phyloP scores from a whole-genome alignment of 2,329 filamentous ascomycete species.

The Penicillium sp. region DNA sequence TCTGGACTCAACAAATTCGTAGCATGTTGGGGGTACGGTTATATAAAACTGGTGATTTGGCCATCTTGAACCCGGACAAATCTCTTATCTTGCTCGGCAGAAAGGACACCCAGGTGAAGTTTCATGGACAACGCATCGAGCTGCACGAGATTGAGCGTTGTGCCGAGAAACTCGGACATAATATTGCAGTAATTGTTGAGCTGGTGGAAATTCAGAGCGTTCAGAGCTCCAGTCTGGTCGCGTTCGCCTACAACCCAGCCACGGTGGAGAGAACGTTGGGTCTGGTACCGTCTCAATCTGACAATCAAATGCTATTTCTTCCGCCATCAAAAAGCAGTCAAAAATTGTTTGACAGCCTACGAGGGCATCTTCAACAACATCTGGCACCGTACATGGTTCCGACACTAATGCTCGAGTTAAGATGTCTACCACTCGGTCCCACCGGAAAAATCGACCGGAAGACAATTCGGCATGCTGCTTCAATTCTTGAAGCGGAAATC shows the following conservation, averaged over 20 bases:
- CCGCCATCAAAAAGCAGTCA: not conserved
- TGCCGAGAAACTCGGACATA: not conserved
- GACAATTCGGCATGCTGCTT: not conserved
- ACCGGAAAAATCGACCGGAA: not conserved
- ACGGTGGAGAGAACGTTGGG: not conserved
- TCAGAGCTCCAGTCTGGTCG: not conserved
- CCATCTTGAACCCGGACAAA: not conserved
- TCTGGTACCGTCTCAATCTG: not conserved
- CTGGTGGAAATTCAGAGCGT: not conserved
- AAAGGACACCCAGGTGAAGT: slow-evolving; percentile 1
- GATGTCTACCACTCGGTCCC: not conserved
- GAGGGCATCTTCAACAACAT: not conserved
- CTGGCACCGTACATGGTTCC: not conserved
- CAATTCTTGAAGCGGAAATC: not conserved
- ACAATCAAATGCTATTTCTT: not conserved
- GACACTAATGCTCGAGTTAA: not conserved
- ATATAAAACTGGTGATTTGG: slow-evolving; percentile 3
- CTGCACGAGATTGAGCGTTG: slow-evolving; percentile 1
- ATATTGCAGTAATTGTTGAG: not conserved
- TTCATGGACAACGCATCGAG: slow-evolving; percentile 3
- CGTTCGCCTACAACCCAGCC: not conserved
- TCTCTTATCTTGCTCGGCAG: not conserved
- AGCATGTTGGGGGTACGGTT: not conserved
- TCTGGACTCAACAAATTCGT: not conserved
- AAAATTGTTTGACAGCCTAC: not conserved